A percentile compares a stretch with the other conserved stretches of the same genome.
phyloP scores from a whole-genome alignment of 1,284 basidiomycete genomes.

The Anthracocystis setariae region DNA sequence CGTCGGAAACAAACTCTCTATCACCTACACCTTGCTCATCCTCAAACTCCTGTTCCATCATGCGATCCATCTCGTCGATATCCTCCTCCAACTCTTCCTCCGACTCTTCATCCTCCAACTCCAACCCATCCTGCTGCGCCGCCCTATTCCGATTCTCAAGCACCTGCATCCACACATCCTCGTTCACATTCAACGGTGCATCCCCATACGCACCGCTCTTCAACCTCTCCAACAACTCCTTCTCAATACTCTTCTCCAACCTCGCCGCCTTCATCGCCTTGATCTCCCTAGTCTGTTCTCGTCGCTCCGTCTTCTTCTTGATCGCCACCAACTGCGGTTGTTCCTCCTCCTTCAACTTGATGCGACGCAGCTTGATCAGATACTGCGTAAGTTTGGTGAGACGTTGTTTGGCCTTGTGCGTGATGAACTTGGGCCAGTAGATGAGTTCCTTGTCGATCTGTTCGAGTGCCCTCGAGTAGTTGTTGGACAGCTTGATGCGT shows the following conservation, averaged over 20 bases:
- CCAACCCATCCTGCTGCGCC: conserved; percentile 40
- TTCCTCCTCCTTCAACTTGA: conserved; percentile 79
- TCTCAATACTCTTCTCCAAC: conserved; percentile 91
- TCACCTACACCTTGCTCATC: conserved; percentile 56
- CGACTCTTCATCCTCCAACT: conserved; percentile 45
- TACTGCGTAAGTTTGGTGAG: conserved; percentile 99
- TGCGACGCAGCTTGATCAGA: conserved; percentile 93
- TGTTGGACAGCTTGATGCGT: conserved; percentile 88
- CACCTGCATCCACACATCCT: conserved; percentile 87
- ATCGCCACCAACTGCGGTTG: conserved; percentile 92
- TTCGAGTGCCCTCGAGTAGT: conserved; percentile 92
- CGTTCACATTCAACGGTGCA: conserved; percentile 96
- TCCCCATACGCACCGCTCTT: conserved; percentile 98
- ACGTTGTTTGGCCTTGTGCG: conserved; percentile 99
- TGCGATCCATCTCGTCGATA: conserved; percentile 57
- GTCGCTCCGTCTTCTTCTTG: conserved; percentile 96
- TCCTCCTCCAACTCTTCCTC: conserved; percentile 63
- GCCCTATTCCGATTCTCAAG: conserved; percentile 52
- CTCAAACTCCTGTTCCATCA: conserved; percentile 60
- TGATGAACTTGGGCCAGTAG: conserved; percentile 97
- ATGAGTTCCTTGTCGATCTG: conserved; percentile 83
- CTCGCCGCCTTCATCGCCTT: conserved; percentile 89
- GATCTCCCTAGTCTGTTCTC: conserved; percentile 89
- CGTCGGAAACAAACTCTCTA: conserved; percentile 64
- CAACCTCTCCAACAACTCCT: conserved; percentile 92